These are phyloP conservation scores for Mucor plumbeus DNA, from an alignment of 371 early-diverging fungal genomes.

Conservation along the genomic window DNA sequence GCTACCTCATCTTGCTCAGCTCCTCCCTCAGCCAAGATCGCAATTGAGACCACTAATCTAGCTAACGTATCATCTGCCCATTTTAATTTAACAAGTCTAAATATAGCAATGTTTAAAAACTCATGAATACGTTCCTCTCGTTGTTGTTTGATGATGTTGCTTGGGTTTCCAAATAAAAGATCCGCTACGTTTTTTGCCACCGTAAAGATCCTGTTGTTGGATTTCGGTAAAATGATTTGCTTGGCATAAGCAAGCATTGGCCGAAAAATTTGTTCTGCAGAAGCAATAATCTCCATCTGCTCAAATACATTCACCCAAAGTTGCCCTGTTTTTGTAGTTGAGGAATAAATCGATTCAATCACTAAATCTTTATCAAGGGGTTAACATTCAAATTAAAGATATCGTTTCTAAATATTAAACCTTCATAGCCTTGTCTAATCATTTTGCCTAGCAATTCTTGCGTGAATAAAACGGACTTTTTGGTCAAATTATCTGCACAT, in stretches of 20 bases:
- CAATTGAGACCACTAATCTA: slow-evolving; percentile 14
- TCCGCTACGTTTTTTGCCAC: slow-evolving; percentile 6
- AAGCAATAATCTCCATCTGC: slow-evolving; percentile 5
- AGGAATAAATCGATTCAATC: slow-evolving; percentile 30
- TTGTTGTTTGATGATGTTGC: not conserved
- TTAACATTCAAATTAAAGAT: not conserved
- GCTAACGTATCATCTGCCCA: slow-evolving; percentile 26
- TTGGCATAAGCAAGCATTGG: slow-evolving; percentile 10
- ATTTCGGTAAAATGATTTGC: not conserved
- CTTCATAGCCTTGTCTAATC: slow-evolving; percentile 38
- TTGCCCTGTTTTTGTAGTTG: not conserved
- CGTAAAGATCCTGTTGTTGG: slow-evolving; percentile 1
- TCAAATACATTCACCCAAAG: slow-evolving; percentile 9
- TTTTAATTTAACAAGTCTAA: slow-evolving; percentile 15
- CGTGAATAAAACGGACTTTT: slow-evolving; percentile 7
- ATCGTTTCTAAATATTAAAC: slow-evolving; percentile 9
- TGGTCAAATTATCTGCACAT: slow-evolving; percentile 13
- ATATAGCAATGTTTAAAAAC: slow-evolving; percentile 19
- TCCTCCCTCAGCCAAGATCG: slow-evolving; percentile 5
- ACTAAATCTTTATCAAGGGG: slow-evolving; percentile 14
- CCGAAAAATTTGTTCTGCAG: slow-evolving; percentile 10
- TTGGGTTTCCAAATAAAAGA: slow-evolving; percentile 10
- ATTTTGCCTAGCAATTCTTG: slow-evolving; percentile 37
- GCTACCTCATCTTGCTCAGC: not conserved
- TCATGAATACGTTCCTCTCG: not conserved